These are phyloP conservation scores for Artemisia argyi DNA, from an alignment of 129 eudicot species.

Conservation along the genomic window DNA sequence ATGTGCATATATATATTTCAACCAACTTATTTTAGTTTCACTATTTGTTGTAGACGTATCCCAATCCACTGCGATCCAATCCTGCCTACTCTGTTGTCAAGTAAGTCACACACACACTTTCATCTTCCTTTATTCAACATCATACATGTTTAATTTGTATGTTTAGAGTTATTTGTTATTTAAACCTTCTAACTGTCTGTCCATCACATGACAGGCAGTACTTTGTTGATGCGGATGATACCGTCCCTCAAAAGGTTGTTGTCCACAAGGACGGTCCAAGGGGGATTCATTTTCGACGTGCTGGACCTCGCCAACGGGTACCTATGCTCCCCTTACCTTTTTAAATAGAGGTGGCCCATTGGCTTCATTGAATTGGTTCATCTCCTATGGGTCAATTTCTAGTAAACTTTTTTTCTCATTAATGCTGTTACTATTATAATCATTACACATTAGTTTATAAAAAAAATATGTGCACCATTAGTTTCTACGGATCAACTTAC, in stretches of 20 bases:
- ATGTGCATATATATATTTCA: too few relatives aligned
- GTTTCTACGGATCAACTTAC: not conserved
- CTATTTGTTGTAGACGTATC: conserved; percentile 82
- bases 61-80: conserved; percentile 80
- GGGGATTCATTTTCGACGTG: conserved; percentile 91
- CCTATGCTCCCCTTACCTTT: not conserved
- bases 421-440: too few relatives aligned
- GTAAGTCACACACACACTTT: conserved; percentile 66
- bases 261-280: conserved; percentile 84
- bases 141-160: too few relatives aligned
- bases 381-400: not conserved
- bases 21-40: too few relatives aligned
- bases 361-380: not conserved
- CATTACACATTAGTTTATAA: too few relatives aligned
- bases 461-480: too few relatives aligned
- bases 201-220: conserved; percentile 65
- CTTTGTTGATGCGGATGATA: conserved; percentile 76
- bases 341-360: too few relatives aligned
- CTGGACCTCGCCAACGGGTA: conserved; percentile 94
- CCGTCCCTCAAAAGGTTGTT: conserved; percentile 75
- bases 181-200: not conserved
- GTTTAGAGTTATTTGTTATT: too few relatives aligned
- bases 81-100: conserved; percentile 96
- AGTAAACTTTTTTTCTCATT: not conserved
- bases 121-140: not conserved